Evolutionary conservation across 2,329 filamentous ascomycete species (phyloP).

Genomic region (Zymoseptoria tritici): DNA sequence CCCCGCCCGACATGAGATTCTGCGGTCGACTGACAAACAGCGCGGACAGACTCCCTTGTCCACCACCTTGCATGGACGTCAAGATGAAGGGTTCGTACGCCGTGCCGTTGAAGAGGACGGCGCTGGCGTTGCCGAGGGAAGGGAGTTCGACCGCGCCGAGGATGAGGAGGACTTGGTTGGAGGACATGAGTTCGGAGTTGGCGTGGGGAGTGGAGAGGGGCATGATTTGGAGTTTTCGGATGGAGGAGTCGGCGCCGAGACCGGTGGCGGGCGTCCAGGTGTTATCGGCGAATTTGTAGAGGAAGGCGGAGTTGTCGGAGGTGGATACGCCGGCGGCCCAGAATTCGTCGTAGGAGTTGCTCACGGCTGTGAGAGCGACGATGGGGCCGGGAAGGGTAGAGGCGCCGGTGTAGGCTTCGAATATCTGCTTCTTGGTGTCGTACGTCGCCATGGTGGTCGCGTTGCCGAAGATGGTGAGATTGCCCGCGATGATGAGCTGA

Average conservation of each 20-base stretch:
- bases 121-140: conserved; percentile 71
- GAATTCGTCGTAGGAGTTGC: conserved; percentile 60
- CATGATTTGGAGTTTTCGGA: conserved; percentile 78
- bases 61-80: conserved; percentile 57
- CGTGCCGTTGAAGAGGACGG: conserved; percentile 80
- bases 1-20: conserved; percentile 56
- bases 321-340: conserved; percentile 67
- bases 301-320: conserved; percentile 60
- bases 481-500: conserved; percentile 68
- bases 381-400: conserved; percentile 71
- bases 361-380: conserved; percentile 66
- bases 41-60: conserved; percentile 65
- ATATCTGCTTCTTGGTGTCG: conserved; percentile 58
- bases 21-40: conserved; percentile 73
- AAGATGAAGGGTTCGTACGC: conserved; percentile 71
- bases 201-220: conserved; percentile 62
- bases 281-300: conserved; percentile 70
- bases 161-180: conserved; percentile 67
- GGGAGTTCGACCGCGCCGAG: conserved; percentile 75
- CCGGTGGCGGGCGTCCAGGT: conserved; percentile 61
- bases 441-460: conserved; percentile 64
- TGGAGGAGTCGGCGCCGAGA: conserved; percentile 58
- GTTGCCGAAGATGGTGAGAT: conserved; percentile 61
- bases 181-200: conserved; percentile 54
- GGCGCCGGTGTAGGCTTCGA: conserved; percentile 56